Base-by-base conservation (phyloP, 192 early-diverging fungal species). In the Entrophospora sp. region DNA sequence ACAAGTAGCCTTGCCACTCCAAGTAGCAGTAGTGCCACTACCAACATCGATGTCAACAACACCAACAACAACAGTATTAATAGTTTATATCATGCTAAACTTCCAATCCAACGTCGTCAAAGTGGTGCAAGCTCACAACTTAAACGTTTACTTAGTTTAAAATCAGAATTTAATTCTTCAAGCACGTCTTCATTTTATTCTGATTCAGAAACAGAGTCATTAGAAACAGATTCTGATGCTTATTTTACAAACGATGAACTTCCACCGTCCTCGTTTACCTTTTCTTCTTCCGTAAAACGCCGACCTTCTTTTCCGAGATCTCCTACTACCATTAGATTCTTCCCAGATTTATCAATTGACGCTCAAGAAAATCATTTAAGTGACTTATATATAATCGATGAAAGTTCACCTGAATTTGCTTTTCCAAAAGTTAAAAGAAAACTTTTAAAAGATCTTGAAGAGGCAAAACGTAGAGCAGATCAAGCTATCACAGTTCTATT, bases 291-390 rank as follows among this genome's bases (percentile, higher is more conserved):
- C 12, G 31, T 57, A 8, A 28, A 12, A 35, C 7, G 53, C 24
- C 53, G 53, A 57, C 27, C 53, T 16, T 57, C 53, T 9, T 57
- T 57, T 25, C 53, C 27, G 31, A 9, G 31, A 28, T 34, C 30
- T 32, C 53, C 53, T 1, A 57, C 30, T 1, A 18, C n/a, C n/a
- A n/a, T 18, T 48, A 14, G 53, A 1, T 57, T 57, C 34, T 57
- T 57, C 20, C 53, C 53, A 16, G 53, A 57, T 32, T 5, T 57
- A 35, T 7, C 27, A 10, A 14, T 28, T 1, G 53, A 57, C 9
- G 27, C 53, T 57, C 18, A 57, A 35, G 53, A 57, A 35, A 57
- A 57, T 32, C 53, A 31, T 57, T 20, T 57, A 13, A 57, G 53
- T 57, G 25, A 57, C 20, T 35, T 57, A 28, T 14, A 28, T 34